Evolutionary conservation across 805 yeast species (phyloP), one percentile per base, ranked within the genome.

Genomic region (Isabelozyma rhagii): DNA sequence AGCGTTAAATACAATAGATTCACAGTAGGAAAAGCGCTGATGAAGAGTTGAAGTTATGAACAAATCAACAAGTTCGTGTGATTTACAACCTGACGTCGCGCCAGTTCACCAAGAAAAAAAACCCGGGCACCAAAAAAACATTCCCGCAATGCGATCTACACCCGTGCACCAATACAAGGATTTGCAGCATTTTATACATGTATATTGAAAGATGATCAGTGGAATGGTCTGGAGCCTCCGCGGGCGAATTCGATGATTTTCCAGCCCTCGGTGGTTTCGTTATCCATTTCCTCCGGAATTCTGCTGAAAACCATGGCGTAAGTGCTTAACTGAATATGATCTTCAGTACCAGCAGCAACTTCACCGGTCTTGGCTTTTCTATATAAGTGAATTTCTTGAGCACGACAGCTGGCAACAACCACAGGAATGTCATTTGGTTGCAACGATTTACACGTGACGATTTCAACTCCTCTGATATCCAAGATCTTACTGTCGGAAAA

Each of bases 251-350:
- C 98, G 62, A 93, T 69, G 49, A 94, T 83, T 75, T 89, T 89
- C 99, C 99, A 94, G 34, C 99, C 99, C 63, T 89, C 96, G 21
- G 99, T 94, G 62, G 85, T 92, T 47, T 81, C 79, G 66, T 94
- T 88, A 54, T 85, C 96, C 63, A 94, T 83, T 52, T 92, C 91
- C 68, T 92, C 99, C 3, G 97, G 91, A 47, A 89, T 76, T 69
- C 99, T 83, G 15, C 99, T 91, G 59, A 94, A 75, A 18, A 93
- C 99, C 91, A 94, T 83, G 40, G 96, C 98, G 66, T 94, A 94
- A n/a, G 96, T 85, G 60, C 96, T 85, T 79, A 89, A 80, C 68
- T 89, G 83, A 58, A 94, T 89, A 69, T 91, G 91, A 61, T 92
- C 96, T 64, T 91, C 97, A 31, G 91, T 83, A 61, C 99, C 99